Base-by-base conservation (phyloP, 2,329 filamentous ascomycete species). In the Diaporthe australafricana region DNA sequence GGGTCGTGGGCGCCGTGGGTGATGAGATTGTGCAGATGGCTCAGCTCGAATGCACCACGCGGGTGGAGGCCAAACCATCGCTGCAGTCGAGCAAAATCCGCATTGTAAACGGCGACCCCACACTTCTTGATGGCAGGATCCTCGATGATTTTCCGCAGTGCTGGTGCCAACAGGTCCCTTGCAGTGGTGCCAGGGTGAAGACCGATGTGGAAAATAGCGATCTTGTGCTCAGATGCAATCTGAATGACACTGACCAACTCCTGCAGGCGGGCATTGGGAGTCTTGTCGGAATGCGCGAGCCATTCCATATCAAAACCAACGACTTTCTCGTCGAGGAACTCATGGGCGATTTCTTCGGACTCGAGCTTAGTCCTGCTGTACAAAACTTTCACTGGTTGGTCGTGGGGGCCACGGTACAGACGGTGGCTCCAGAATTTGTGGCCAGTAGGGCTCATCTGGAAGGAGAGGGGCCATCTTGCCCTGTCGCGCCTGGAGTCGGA, bases 241-340 rank as follows among this genome's bases (percentile, higher is more conserved):
- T 98, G 95, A 52, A 98, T 92, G 40, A 98, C 82, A 0, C 93
- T 95, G 11, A 97, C 89, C 74, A 94, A 94, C 66, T 88, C 84
- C 75, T 93, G 92, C 7, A 91, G 82, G 3, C 86, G 80, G 8
- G 74, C 76, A 25, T 80, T 84, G 4, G 79, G 83, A 1, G 63
- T 48, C 20, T 53, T 68, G 8, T 75, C 25, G 0, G 89, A 85
- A 11, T 87, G 83, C 2, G 84, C 75, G 67, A 90, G 87, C 96
- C 96, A 98, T 83, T 98, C 96, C 75, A 98, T 87, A 77, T 98
- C 95, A 73, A 98, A 95, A 0, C 95, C 95, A n/a, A 98, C 80
- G 1, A 97, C 82, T 48, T 89, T 85, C 77, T 96, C 90, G 42
- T 87, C 75, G 45, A 91, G 79, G 76, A 98, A 98, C 70, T 92